phyloP scores from a whole-genome alignment of 257 asterid species.

The Apocynum venetum region DNA sequence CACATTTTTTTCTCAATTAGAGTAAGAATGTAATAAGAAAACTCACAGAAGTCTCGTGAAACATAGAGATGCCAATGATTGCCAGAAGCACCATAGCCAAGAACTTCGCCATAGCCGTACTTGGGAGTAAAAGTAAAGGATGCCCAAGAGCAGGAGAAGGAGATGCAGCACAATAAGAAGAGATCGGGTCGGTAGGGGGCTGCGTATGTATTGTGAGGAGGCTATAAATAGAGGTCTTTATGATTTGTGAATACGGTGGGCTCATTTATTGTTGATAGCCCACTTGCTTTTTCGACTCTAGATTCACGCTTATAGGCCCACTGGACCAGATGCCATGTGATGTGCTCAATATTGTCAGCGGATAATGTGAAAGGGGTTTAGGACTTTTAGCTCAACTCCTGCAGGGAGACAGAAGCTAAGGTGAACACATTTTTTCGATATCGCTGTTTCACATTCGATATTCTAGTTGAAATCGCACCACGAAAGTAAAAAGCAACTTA shows the following conservation, averaged over 20 bases:
- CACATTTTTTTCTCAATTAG: not conserved
- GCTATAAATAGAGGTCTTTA: constrained; percentile 5
- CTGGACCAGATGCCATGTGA: not conserved
- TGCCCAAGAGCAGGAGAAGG: not conserved
- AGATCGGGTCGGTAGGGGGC: not conserved
- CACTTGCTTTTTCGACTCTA: not conserved
- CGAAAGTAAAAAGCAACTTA: too few relatives aligned
- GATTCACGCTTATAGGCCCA: not conserved
- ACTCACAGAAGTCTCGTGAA: constrained; percentile 25
- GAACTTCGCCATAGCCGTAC: constrained; percentile 21
- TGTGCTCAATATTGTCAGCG: not conserved
- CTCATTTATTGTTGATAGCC: not conserved
- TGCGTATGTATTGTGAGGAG: not conserved
- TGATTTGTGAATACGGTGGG: not conserved
- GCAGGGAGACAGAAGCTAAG: too few relatives aligned
- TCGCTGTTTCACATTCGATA: too few relatives aligned
- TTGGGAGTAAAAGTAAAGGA: not conserved
- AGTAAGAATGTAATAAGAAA: not conserved
- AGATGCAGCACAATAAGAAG: not conserved
- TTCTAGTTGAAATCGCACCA: too few relatives aligned
- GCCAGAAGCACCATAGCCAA: constrained; percentile 20
- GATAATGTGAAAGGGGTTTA: not conserved
- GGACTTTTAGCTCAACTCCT: too few relatives aligned
- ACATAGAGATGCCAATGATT: constrained; percentile 20
- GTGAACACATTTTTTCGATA: not conserved